phyloP scores from a whole-genome alignment of 306 rosid genomes.

The Ammopiptanthus mongolicus region DNA sequence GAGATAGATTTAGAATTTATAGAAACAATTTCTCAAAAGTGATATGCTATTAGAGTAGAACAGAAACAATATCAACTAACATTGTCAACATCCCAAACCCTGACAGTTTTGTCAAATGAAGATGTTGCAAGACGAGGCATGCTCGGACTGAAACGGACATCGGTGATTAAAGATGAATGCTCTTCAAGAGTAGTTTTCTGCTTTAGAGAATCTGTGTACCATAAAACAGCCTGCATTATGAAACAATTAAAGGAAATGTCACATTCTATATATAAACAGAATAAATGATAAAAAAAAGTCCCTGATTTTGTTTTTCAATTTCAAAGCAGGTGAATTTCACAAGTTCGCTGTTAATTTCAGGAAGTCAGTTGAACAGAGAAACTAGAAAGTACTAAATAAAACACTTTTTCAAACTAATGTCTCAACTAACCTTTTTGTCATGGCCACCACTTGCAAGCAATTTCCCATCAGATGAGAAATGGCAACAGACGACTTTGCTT shows the following conservation, averaged over 20 bases:
- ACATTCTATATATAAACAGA: background rate
- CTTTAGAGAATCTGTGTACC: slow-evolving; percentile 83
- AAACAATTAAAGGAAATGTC: slow-evolving; percentile 11
- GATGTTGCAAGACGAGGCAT: slow-evolving; percentile 92
- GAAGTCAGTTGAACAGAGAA: slow-evolving; percentile 6
- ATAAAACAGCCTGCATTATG: slow-evolving; percentile 77
- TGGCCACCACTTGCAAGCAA: slow-evolving; percentile 97
- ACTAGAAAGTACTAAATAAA: background rate
- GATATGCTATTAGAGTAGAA: background rate
- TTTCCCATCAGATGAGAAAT: slow-evolving; percentile 96
- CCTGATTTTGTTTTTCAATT: background rate
- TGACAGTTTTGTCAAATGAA: slow-evolving; percentile 92
- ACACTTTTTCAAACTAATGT: background rate
- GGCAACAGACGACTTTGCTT: slow-evolving; percentile 76
- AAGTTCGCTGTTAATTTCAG: slow-evolving; percentile 1
- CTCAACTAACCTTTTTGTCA: slow-evolving; percentile 75
- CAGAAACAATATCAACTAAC: slow-evolving; percentile 44
- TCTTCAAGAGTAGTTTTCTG: slow-evolving; percentile 72
- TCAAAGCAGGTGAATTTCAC: background rate
- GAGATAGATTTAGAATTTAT: background rate
- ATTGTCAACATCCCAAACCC: slow-evolving; percentile 98
- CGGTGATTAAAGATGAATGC: slow-evolving; percentile 72
- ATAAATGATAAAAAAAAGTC: background rate
- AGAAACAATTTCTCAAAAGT: background rate
- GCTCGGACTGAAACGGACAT: slow-evolving; percentile 98